Evolutionary conservation across 306 rosid species (phyloP).

Genomic region (Rubus idaeus): DNA sequence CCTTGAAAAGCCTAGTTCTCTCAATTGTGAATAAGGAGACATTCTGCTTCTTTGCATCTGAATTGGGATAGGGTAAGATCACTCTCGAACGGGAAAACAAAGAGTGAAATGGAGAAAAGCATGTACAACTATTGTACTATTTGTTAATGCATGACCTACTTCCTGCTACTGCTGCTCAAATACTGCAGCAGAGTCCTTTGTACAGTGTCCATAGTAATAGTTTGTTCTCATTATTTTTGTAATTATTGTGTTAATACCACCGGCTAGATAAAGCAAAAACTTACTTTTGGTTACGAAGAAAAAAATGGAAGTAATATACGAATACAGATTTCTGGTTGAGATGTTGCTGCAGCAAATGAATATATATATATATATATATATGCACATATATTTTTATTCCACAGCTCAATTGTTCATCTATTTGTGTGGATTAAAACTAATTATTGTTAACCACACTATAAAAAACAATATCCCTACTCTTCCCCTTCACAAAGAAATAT

Average conservation of each 20-base stretch:
- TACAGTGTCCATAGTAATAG: constrained; percentile 32
- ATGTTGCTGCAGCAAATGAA: background rate
- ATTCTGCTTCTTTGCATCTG: constrained; percentile 22
- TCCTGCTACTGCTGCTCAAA: constrained; percentile 43
- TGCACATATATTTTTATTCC: background rate
- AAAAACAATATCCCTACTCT: too few relatives aligned
- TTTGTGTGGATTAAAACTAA: too few relatives aligned
- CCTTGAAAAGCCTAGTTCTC: constrained; percentile 49
- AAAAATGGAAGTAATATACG: background rate
- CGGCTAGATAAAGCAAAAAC: background rate
- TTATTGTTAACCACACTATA: background rate
- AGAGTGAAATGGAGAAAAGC: constrained; percentile 17
- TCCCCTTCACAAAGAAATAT: too few relatives aligned
- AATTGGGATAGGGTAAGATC: constrained; percentile 28
- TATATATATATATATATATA: background rate
- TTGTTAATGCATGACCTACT: constrained; percentile 27
- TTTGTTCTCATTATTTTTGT: constrained; percentile 6
- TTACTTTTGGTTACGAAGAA: background rate
- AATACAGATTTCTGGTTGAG: background rate
- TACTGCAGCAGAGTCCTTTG: constrained; percentile 49
- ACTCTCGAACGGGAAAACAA: constrained; percentile 11
- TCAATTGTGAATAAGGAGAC: constrained; percentile 61
- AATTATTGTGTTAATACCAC: constrained; percentile 15
- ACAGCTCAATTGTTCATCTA: too few relatives aligned
- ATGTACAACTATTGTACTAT: constrained; percentile 26